phyloP scores from a whole-genome alignment of 371 early-diverging fungal species.

The Circinella minor region DNA sequence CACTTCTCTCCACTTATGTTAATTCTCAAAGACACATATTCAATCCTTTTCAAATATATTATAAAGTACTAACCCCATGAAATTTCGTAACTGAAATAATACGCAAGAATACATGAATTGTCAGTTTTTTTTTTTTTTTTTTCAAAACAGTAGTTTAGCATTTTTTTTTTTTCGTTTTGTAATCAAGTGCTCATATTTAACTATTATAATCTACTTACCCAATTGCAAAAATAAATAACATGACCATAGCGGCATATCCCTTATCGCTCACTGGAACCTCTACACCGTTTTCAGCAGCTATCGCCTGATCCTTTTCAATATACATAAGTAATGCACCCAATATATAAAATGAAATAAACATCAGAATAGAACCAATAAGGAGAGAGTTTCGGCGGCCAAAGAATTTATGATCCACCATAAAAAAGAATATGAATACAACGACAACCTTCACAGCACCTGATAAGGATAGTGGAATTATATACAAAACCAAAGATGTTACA shows the following conservation, averaged over 20 bases:
- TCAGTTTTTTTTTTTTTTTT: no score
- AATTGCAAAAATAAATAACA: slow-evolving; percentile 51
- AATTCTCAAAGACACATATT: no score
- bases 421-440: slow-evolving; percentile 48
- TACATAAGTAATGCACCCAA: slow-evolving; percentile 42
- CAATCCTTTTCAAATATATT: no score
- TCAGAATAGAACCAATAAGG: slow-evolving; percentile 45
- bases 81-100: slow-evolving; percentile 46
- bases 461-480: background rate
- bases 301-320: slow-evolving; percentile 28
- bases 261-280: slow-evolving; percentile 30
- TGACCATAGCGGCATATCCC: slow-evolving; percentile 47
- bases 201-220: slow-evolving; percentile 21
- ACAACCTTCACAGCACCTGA: slow-evolving; percentile 44
- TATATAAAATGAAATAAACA: slow-evolving; percentile 41
- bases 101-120: background rate
- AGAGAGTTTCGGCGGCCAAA: slow-evolving; percentile 47
- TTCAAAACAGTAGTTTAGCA: no score
- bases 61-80: slow-evolving; percentile 51
- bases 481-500: background rate
- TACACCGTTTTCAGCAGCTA: slow-evolving; percentile 13
- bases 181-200: background rate
- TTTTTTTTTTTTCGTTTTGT: no score
- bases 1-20: no score
- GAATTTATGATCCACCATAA: slow-evolving; percentile 42